These are phyloP conservation scores for Mycena vitilis DNA, from an alignment of 768 basidiomycete genomes.

Conservation along the genomic window DNA sequence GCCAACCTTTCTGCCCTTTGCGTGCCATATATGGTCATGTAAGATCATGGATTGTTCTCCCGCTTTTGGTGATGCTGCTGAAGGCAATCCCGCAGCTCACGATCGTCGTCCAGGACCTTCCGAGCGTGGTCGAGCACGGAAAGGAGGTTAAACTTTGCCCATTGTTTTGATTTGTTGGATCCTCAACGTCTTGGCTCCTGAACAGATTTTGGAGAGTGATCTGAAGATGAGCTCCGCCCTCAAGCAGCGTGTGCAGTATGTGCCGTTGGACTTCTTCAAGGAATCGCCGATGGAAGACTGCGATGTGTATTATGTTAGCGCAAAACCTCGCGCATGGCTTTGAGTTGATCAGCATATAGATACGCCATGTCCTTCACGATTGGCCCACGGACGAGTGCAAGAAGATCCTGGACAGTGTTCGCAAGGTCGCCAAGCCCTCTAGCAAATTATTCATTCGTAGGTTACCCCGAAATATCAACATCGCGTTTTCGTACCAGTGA, in stretches of 20 bases:
- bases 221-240: slow-evolving; percentile 5
- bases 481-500: neutral
- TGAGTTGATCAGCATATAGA: neutral
- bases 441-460: slow-evolving; percentile 45
- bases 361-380: slow-evolving; percentile 38
- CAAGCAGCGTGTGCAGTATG: slow-evolving; percentile 34
- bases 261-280: slow-evolving; percentile 43
- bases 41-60: too few relatives aligned
- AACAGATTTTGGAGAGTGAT: neutral
- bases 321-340: neutral
- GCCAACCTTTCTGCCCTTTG: too few relatives aligned
- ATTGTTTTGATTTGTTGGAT: neutral
- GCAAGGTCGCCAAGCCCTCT: slow-evolving; percentile 41
- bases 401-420: slow-evolving; percentile 43
- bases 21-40: too few relatives aligned
- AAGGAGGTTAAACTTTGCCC: slow-evolving; percentile 33
- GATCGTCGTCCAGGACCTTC: slow-evolving; percentile 53
- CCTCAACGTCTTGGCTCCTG: neutral
- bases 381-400: slow-evolving; percentile 45
- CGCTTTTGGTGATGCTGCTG: too few relatives aligned
- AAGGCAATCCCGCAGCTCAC: slow-evolving; percentile 49
- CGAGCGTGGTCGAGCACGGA: slow-evolving; percentile 44
- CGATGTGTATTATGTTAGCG: slow-evolving; percentile 43
- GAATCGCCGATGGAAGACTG: slow-evolving; percentile 35
- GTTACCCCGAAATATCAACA: slow-evolving; percentile 3